A percentile compares a stretch with the other conserved stretches of the same genome.
phyloP scores from a whole-genome alignment of 1,284 basidiomycete genomes.

The Irpex sp. region DNA sequence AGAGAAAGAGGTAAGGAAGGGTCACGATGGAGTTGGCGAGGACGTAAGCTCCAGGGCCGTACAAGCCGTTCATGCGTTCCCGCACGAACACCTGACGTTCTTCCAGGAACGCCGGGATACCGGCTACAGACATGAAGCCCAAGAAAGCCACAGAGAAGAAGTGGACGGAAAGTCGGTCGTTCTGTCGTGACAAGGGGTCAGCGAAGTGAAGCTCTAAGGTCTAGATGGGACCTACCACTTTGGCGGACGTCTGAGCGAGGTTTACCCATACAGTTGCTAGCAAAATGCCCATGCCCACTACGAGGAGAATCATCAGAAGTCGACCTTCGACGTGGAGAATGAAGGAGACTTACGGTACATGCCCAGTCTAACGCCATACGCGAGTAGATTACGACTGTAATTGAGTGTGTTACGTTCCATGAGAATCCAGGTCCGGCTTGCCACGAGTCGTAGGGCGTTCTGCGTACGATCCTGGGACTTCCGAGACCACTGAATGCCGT shows the following conservation, averaged over 20 bases:
- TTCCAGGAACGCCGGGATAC: constrained; percentile 48
- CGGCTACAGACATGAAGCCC: constrained; percentile 52
- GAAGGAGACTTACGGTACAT: constrained; percentile 48
- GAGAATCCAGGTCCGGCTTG: constrained; percentile 13
- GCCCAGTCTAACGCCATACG: constrained; percentile 56
- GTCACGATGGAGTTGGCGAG: constrained; percentile 57
- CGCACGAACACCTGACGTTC: constrained; percentile 50
- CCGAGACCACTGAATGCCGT: background rate
- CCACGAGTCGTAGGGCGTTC: background rate
- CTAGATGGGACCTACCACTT: constrained; percentile 25
- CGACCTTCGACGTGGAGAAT: background rate
- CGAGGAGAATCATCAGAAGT: background rate
- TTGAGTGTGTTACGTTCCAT: constrained; percentile 25
- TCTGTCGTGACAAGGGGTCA: constrained; percentile 6
- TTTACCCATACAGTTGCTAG: constrained; percentile 59
- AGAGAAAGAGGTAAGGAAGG: constrained; percentile 54
- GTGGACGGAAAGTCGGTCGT: constrained; percentile 29
- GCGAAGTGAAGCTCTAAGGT: background rate
- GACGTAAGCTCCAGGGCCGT: constrained; percentile 46
- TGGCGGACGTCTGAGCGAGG: constrained; percentile 32
- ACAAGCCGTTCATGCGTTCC: constrained; percentile 54
- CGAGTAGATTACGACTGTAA: constrained; percentile 45
- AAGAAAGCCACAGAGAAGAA: constrained; percentile 60
- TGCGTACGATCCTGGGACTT: background rate
- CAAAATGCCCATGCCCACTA: constrained; percentile 48